Evolutionary conservation across 2,329 filamentous ascomycete genomes (phyloP), one percentile per base, ranked within the genome.

Genomic region (Exophiala sp.): DNA sequence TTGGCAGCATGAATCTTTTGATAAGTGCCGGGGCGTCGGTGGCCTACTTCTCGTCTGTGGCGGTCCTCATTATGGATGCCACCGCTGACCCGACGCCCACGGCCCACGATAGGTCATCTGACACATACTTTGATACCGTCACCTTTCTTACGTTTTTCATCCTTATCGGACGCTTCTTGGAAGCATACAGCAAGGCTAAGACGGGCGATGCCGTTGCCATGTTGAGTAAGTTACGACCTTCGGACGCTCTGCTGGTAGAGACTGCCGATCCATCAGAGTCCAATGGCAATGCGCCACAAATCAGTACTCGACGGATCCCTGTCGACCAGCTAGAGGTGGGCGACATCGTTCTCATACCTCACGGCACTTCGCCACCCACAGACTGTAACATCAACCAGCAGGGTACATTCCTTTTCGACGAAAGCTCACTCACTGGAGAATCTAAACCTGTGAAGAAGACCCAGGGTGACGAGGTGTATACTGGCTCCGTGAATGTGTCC

Each of bases 1-100:
- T 96, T 62, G 90, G 90, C 7, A 95, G 89, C 71, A 96, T 96
- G 90, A 95, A 95, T 64, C 85, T 94, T 72, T 77, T 96, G 52
- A 90, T 96, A 68, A 93, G 86, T 6, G 76, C 95, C 1, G 90
- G 89, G 4, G 95, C 90, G 0, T 85, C 81, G 1, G 88, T 96
- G 53, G 90, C 90, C 1, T 95, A 95, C 65, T 73, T 94, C 55
- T 83, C 88, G 0, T 95, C 88, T 0, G 71, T 95, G 19, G 84
- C 81, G 13, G 82, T 94, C 57, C 76, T 96, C 64, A 83, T 88
- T 44, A 79, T 81, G 5, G 79, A 69, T 46, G 68, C 70, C 2
- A 75, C 77, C 44, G 57, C 56, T 40, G 57, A 57, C 14, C 43
- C 45, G 5, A 38, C 24, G 8, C 8, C 35, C 10, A 47, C 45